phyloP scores from a whole-genome alignment of 257 asterid species.

The Linaria vulgaris region DNA sequence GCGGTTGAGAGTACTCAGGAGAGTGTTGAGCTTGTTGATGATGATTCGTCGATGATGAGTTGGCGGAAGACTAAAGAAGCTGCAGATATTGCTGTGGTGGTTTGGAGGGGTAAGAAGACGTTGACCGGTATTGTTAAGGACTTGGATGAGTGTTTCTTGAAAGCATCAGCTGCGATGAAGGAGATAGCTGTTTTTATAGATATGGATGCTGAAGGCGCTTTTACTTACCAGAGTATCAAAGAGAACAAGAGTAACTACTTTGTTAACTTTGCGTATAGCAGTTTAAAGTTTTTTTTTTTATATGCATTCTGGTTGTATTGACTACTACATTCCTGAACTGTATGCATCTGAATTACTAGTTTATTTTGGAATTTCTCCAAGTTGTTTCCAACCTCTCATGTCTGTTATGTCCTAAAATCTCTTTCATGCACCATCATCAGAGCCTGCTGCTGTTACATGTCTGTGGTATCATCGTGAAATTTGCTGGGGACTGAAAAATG shows the following conservation, averaged over 20 bases:
- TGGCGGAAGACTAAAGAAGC: conserved; percentile 53
- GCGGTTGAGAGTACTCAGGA: conserved; percentile 30
- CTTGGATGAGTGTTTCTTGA: conserved; percentile 71
- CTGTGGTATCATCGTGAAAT: not conserved
- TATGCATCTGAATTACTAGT: too few relatives aligned
- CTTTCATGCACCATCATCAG: not conserved
- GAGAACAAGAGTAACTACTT: conserved; percentile 58
- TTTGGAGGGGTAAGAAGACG: conserved; percentile 55
- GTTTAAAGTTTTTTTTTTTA: not conserved
- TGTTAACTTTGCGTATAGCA: not conserved
- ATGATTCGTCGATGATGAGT: conserved; percentile 49
- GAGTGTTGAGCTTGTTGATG: conserved; percentile 42
- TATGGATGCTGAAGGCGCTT: conserved; percentile 50
- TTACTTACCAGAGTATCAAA: conserved; percentile 40
- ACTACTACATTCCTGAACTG: not conserved
- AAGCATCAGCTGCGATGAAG: conserved; percentile 68
- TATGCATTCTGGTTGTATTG: not conserved
- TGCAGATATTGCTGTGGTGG: conserved; percentile 68
- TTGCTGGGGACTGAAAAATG: not conserved
- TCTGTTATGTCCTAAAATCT: not conserved
- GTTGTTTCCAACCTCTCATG: not conserved
- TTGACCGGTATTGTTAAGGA: conserved; percentile 56
- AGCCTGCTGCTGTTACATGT: not conserved
- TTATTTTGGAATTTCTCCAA: too few relatives aligned
- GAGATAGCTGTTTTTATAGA: conserved; percentile 69